Percentiles rank a stretch among this genome's conserved stretches.
phyloP scores from a whole-genome alignment of 805 yeast genomes.

The Starmerella powellii region DNA sequence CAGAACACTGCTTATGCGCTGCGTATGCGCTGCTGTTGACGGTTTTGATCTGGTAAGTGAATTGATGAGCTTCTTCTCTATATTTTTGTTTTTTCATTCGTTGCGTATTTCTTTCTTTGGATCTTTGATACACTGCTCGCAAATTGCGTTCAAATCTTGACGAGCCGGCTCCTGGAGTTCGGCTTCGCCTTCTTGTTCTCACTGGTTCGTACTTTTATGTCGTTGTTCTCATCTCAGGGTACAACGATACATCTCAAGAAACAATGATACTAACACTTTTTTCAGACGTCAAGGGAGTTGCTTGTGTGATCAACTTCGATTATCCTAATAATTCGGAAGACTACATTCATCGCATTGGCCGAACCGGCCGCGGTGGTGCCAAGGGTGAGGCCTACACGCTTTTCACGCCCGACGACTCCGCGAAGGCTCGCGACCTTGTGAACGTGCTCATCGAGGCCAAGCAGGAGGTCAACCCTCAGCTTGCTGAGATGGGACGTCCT shows the following conservation, averaged over 20 bases:
- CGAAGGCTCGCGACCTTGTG: conserved; percentile 80
- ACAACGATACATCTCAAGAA: neutral
- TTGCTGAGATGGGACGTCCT: conserved; percentile 64
- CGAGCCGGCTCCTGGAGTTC: too few relatives aligned
- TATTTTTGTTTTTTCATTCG: neutral
- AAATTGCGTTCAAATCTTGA: too few relatives aligned
- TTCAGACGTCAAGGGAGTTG: conserved; percentile 88
- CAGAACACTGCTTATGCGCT: neutral
- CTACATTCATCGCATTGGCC: conserved; percentile 96
- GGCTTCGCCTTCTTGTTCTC: conserved; percentile 14
- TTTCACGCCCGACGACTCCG: conserved; percentile 77
- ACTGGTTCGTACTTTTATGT: conserved; percentile 12
- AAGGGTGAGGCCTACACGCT: conserved; percentile 90
- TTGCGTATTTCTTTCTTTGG: neutral
- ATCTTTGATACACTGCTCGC: neutral
- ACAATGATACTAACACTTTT: conserved; percentile 27
- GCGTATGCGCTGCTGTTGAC: neutral
- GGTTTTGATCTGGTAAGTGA: too few relatives aligned
- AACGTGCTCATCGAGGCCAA: conserved; percentile 91
- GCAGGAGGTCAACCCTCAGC: conserved; percentile 73
- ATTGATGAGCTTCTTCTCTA: neutral
- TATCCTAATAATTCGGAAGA: conserved; percentile 98
- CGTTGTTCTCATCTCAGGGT: neutral
- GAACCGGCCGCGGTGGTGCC: conserved; percentile 98
- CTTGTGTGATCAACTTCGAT: conserved; percentile 84